Percentiles rank a stretch among this genome's conserved stretches.
Conservation (phyloP, 2,329 filamentous ascomycete species). For the Xylariales sp. region DNA sequence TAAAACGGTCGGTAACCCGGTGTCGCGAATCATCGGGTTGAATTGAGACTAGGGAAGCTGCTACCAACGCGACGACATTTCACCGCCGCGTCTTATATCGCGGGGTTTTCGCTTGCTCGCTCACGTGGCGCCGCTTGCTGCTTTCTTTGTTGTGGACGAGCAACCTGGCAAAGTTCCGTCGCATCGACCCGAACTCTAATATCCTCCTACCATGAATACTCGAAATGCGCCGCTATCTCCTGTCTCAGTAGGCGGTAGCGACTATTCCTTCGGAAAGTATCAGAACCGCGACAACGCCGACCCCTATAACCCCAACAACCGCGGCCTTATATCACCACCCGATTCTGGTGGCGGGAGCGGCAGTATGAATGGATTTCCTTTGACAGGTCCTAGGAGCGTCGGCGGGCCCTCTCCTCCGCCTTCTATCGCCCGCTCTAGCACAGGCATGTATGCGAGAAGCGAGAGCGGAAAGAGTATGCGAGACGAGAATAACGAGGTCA, state of each 20-base stretch:
- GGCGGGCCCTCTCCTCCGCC: constrained; percentile 78
- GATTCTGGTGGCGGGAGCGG: constrained; percentile 59
- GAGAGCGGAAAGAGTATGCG: constrained; percentile 58
- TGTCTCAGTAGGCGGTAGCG: constrained; percentile 76
- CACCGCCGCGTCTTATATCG: neutral
- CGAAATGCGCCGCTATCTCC: constrained; percentile 76
- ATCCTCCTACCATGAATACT: constrained; percentile 59
- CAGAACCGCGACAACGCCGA: constrained; percentile 50
- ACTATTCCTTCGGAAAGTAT: constrained; percentile 73
- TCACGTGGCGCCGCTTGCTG: constrained; percentile 10
- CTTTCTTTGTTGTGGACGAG: constrained; percentile 20
- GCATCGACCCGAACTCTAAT: no score
- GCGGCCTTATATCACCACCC: constrained; percentile 62
- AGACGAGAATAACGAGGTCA: constrained; percentile 56
- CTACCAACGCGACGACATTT: neutral
- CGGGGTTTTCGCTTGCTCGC: no score
- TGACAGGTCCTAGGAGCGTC: constrained; percentile 47
- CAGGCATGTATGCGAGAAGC: constrained; percentile 67
- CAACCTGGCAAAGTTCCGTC: no score
- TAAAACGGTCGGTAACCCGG: no score
- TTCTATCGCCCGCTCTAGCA: constrained; percentile 81
- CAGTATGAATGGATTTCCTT: constrained; percentile 57
- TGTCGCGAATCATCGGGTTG: no score
- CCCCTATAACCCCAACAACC: constrained; percentile 47
- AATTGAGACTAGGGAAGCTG: neutral